A percentile compares a stretch with the other conserved stretches of the same genome.
Conservation (phyloP, 352 stramenopile genomes). For the Globisporangium solare region DNA sequence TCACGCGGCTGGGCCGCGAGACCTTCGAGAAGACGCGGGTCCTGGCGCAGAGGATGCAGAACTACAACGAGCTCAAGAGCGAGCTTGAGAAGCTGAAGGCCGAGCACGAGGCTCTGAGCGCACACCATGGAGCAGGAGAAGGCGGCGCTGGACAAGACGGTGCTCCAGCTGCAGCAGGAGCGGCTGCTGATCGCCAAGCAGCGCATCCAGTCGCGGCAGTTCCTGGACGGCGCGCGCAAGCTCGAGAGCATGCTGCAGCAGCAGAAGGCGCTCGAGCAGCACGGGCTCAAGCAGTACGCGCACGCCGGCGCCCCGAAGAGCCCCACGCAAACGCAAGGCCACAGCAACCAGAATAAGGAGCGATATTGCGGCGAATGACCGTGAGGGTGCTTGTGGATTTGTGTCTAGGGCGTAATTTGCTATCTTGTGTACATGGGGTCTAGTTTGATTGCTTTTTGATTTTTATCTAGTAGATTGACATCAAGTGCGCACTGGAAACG, state of each 20-base stretch:
- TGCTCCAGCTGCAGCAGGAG: constrained; percentile 61
- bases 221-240: constrained; percentile 63
- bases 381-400: no score
- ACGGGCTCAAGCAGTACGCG: constrained; percentile 3
- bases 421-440: no score
- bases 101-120: constrained; percentile 31
- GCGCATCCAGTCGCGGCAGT: constrained; percentile 68
- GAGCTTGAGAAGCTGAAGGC: constrained; percentile 40
- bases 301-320: background rate
- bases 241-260: constrained; percentile 58
- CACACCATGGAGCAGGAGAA: constrained; percentile 40
- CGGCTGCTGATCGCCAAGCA: constrained; percentile 64
- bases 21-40: constrained; percentile 56
- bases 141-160: constrained; percentile 42
- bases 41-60: constrained; percentile 34
- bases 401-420: no score
- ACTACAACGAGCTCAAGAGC: constrained; percentile 24
- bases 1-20: constrained; percentile 54
- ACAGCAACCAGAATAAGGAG: background rate
- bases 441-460: no score
- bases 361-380: no score
- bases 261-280: constrained; percentile 28
- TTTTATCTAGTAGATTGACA: no score
- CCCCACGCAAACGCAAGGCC: background rate
- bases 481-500: no score